Evolutionary conservation across 768 basidiomycete genomes (phyloP).

Genomic region (Naganishia antarctica): DNA sequence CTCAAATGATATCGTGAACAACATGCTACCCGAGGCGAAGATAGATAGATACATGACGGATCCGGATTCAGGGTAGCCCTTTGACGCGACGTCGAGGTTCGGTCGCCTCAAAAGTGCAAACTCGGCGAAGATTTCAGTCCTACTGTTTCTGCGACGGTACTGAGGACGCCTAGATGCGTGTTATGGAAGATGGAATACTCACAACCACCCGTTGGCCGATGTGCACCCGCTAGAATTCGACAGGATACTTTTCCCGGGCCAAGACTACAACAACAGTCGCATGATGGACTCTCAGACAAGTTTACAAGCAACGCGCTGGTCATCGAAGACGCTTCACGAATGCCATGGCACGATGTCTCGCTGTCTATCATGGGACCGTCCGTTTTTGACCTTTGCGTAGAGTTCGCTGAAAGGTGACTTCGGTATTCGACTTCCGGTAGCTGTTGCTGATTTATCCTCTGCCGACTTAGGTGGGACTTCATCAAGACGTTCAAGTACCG

Average conservation of each 20-base stretch:
- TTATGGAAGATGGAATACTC: slow-evolving; percentile 95
- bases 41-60: too few relatives aligned
- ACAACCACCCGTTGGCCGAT: slow-evolving; percentile 76
- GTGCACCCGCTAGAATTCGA: slow-evolving; percentile 80
- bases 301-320: slow-evolving; percentile 45
- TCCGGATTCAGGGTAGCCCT: too few relatives aligned
- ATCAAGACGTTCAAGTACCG: slow-evolving; percentile 68
- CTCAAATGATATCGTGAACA: too few relatives aligned
- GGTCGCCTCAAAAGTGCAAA: too few relatives aligned
- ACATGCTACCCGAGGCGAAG: too few relatives aligned
- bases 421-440: too few relatives aligned
- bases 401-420: too few relatives aligned
- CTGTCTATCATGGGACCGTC: slow-evolving; percentile 58
- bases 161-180: slow-evolving; percentile 89
- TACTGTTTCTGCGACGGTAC: too few relatives aligned
- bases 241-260: slow-evolving; percentile 79
- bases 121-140: too few relatives aligned
- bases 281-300: slow-evolving; percentile 56
- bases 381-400: slow-evolving; percentile 86
- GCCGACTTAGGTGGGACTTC: slow-evolving; percentile 28
- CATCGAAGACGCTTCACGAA: slow-evolving; percentile 50
- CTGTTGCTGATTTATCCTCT: too few relatives aligned
- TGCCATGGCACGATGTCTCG: slow-evolving; percentile 93
- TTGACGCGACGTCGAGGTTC: too few relatives aligned
- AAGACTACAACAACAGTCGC: slow-evolving; percentile 76